These are phyloP conservation scores for Fusarium xylarioides DNA, from an alignment of 2,329 filamentous ascomycete genomes.

Conservation along the genomic window DNA sequence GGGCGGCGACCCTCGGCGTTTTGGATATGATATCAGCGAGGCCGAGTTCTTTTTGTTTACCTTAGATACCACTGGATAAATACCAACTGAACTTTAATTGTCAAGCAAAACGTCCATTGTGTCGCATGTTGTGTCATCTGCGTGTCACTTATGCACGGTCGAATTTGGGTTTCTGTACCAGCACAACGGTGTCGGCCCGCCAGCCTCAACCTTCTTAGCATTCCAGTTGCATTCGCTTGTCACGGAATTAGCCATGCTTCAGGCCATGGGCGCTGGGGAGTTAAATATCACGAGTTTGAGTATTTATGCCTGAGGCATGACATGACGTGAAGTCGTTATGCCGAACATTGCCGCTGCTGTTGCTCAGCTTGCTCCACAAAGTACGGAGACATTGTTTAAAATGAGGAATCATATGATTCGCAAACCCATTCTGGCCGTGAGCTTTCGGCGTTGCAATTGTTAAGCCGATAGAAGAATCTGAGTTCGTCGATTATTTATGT, in stretches of 20 bases:
- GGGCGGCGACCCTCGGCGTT: constrained; percentile 29
- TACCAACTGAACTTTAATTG: neutral
- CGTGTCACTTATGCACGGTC: neutral
- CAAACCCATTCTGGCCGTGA: neutral
- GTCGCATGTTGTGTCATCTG: neutral
- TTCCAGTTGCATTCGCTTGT: neutral
- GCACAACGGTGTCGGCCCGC: constrained; percentile 4
- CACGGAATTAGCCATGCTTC: neutral
- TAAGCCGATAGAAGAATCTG: neutral
- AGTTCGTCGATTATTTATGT: neutral
- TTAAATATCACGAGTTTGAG: neutral
- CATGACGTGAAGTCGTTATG: neutral
- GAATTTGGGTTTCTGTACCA: neutral
- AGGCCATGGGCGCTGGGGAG: neutral
- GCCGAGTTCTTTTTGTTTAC: neutral
- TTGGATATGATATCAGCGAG: constrained; percentile 2
- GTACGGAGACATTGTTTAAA: neutral
- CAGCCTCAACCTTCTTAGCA: neutral
- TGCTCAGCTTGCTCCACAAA: constrained; percentile 5
- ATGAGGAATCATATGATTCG: neutral
- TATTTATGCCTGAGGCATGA: constrained; percentile 7
- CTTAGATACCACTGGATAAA: constrained; percentile 29
- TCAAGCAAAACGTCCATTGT: neutral
- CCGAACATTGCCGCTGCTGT: constrained; percentile 22
- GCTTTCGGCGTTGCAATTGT: neutral